Evolutionary conservation across 164 flowering plant genomes (phyloP).

Genomic region (Liriodendron chinense): DNA sequence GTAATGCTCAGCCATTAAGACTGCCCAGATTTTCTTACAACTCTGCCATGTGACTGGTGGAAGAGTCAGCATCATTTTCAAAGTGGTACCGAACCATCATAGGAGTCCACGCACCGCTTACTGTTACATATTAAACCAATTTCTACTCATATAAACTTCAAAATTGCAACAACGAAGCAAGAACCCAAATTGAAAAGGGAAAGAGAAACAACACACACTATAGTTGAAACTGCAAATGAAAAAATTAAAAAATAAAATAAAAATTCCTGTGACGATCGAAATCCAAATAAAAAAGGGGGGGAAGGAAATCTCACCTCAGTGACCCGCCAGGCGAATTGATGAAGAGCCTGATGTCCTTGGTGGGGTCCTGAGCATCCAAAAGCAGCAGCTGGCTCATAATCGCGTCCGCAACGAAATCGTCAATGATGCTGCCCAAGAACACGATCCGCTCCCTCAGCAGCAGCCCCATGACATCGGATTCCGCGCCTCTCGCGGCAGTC

Average conservation of each 20-base stretch:
- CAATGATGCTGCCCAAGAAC: constrained; percentile 64
- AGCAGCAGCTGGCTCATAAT: constrained; percentile 77
- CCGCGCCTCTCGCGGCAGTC: constrained; percentile 53
- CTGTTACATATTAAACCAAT: not conserved
- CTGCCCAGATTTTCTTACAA: too few relatives aligned
- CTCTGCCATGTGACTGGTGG: too few relatives aligned
- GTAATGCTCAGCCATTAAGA: too few relatives aligned
- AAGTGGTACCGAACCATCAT: not conserved
- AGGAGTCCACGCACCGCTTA: not conserved
- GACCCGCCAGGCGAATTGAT: constrained; percentile 90
- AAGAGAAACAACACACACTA: too few relatives aligned
- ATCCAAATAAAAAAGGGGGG: not conserved
- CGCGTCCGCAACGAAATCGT: constrained; percentile 86
- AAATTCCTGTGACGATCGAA: not conserved
- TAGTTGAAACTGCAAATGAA: too few relatives aligned
- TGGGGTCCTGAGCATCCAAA: constrained; percentile 79
- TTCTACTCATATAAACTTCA: not conserved
- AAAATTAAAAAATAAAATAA: too few relatives aligned
- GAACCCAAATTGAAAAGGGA: not conserved
- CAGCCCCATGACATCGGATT: constrained; percentile 70
- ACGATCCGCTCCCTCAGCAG: constrained; percentile 77
- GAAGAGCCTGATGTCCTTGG: constrained; percentile 75
- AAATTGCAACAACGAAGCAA: not conserved
- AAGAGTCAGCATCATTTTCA: not conserved
- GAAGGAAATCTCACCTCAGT: constrained; percentile 44